Conservation (phyloP, 2,329 filamentous ascomycete species). For the Hyphodiscus sp. region DNA sequence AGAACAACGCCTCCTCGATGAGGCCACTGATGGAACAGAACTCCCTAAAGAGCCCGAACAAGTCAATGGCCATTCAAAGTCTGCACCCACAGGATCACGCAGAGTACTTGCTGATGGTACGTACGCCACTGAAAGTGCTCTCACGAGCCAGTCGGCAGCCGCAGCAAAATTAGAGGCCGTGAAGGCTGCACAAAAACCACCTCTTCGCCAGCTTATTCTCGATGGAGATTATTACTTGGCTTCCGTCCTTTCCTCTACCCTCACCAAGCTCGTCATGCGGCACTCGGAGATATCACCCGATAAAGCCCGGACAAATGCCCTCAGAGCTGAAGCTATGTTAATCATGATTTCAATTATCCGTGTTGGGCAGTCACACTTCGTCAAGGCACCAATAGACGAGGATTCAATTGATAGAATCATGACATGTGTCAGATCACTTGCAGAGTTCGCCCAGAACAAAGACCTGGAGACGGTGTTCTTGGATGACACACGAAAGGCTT, state of each 20-base stretch:
- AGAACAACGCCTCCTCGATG: slow-evolving; percentile 85
- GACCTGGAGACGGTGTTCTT: slow-evolving; percentile 89
- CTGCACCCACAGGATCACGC: slow-evolving; percentile 74
- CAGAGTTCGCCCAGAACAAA: slow-evolving; percentile 84
- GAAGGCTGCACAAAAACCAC: slow-evolving; percentile 94
- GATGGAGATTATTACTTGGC: slow-evolving; percentile 97
- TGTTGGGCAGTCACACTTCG: slow-evolving; percentile 97
- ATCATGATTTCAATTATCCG: slow-evolving; percentile 99
- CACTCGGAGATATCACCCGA: slow-evolving; percentile 90
- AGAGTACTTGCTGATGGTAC: slow-evolving; percentile 95
- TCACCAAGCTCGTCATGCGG: slow-evolving; percentile 97
- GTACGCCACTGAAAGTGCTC: slow-evolving; percentile 91
- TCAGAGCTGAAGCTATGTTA: slow-evolving; percentile 95
- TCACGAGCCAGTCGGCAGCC: slow-evolving; percentile 86
- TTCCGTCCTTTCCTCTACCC: slow-evolving; percentile 87
- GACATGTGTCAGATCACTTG: slow-evolving; percentile 88
- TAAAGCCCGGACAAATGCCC: slow-evolving; percentile 79
- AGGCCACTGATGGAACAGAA: slow-evolving; percentile 64
- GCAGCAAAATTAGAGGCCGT: slow-evolving; percentile 92
- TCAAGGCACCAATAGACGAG: slow-evolving; percentile 94
- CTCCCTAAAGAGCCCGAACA: slow-evolving; percentile 56
- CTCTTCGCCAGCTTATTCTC: slow-evolving; percentile 86
- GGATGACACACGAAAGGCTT: slow-evolving; percentile 90
- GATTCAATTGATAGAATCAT: slow-evolving; percentile 98
- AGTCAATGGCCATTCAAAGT: slow-evolving; percentile 73